Evolutionary conservation across 2,329 filamentous ascomycete genomes (phyloP).

Genomic region (Fusarium gaditjirri): DNA sequence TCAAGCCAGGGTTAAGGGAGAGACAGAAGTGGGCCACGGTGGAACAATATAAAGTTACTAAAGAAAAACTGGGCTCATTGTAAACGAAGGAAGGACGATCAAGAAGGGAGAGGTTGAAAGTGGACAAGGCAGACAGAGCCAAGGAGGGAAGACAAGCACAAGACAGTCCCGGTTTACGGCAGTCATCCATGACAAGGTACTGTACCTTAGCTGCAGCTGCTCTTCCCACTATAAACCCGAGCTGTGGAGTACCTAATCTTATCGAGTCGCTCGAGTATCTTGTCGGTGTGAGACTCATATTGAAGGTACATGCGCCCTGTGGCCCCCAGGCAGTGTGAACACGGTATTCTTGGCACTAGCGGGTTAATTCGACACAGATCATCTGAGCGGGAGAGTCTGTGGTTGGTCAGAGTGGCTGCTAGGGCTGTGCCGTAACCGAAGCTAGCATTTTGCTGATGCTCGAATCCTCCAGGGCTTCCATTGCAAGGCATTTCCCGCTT

Average conservation of each 20-base stretch:
- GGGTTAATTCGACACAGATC: conserved; percentile 20
- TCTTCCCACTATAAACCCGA: conserved; percentile 7
- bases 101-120: conserved; percentile 6
- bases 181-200: neutral
- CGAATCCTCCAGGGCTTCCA: neutral
- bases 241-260: conserved; percentile 22
- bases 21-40: conserved; percentile 3
- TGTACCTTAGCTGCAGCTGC: neutral
- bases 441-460: neutral
- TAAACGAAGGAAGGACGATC: neutral
- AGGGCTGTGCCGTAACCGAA: conserved; percentile 22
- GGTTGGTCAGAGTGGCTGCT: conserved; percentile 5
- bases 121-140: conserved; percentile 13
- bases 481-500: neutral
- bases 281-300: neutral
- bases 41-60: neutral
- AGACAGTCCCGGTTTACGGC: neutral
- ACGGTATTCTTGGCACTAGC: conserved; percentile 1
- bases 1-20: neutral
- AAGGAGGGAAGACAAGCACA: conserved; percentile 11
- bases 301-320: conserved; percentile 13
- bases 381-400: neutral
- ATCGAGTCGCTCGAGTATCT: conserved; percentile 4
- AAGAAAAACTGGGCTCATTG: neutral
- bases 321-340: neutral